Base-by-base conservation (phyloP, 805 yeast species). In the Lipomyces kockii region DNA sequence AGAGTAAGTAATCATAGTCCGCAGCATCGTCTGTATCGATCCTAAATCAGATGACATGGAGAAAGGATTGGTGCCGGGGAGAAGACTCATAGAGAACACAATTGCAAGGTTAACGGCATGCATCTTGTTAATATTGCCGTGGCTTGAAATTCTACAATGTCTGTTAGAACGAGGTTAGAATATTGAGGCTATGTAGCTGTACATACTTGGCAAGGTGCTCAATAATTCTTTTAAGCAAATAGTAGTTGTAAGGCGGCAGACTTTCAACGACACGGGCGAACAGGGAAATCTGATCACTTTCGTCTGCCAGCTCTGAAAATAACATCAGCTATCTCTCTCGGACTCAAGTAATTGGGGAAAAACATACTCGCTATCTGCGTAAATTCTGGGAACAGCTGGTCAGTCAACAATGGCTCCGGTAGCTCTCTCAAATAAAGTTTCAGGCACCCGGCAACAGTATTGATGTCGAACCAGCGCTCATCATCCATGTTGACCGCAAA, bases 41-140 rank as follows among this genome's bases (percentile, higher is more conserved):
- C 87, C 86, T 71, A 86, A 76, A 34, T 83, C 84, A 11, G 84
- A 77, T 17, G 86, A 84, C 80, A 84, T 84, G 17, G 74, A 67
- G 8, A 77, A 72, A 1, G 72, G 29, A 29, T 72, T 70, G 29
- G 66, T 64, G 25, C 62, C 58, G 22, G 73, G 64, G 2, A 81
- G 80, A 71, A 86, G 77, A 77, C 88, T 85, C 87, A 86, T 86
- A 3, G 89, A 83, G 74, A 94, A 89, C 6, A 94, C 97, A 64
- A 96, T 94, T 3, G 97, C 97, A 74, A 94, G 80, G 76, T 94
- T 94, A 1, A 92, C 88, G 2, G 97, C 86, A 64, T 89, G 91
- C 98, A 94, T 94, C 76, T 88, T 88, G 79, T 94, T 94, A 58
- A 79, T 80, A 11, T 85, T 87, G 57, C 88, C 87, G 74, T 86